A percentile compares a stretch with the other conserved stretches of the same genome.
These are phyloP conservation scores for Limtongia smithiae DNA, from an alignment of 805 yeast species.

Conservation along the genomic window DNA sequence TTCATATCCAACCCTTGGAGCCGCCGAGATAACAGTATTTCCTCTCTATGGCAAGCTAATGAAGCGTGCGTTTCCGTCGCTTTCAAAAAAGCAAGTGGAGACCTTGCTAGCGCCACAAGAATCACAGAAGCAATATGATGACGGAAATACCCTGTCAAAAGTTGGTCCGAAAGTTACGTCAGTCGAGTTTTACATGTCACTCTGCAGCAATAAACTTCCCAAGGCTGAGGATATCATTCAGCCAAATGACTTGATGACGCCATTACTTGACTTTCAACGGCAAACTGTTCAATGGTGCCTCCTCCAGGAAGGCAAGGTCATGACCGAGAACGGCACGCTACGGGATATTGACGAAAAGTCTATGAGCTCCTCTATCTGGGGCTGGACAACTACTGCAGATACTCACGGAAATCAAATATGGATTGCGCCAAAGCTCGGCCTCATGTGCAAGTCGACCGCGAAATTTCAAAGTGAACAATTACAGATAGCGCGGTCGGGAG, in stretches of 20 bases:
- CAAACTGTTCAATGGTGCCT: conserved; percentile 41
- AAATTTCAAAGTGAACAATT: conserved; percentile 25
- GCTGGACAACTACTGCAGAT: conserved; percentile 19
- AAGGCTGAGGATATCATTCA: conserved; percentile 9
- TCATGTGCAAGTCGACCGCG: conserved; percentile 10
- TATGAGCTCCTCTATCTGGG: conserved; percentile 26
- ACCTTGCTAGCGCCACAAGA: conserved; percentile 12
- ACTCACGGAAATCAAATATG: conserved; percentile 8
- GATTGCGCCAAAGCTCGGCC: conserved; percentile 27
- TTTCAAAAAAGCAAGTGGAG: conserved; percentile 6
- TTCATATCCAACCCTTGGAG: conserved; percentile 11
- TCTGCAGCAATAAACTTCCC: conserved; percentile 12
- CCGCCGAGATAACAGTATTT: conserved; percentile 16
- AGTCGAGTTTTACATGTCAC: conserved; percentile 20
- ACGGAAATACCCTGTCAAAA: not conserved
- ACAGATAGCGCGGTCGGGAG: conserved; percentile 12
- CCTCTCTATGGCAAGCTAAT: conserved; percentile 17
- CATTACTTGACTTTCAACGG: conserved; percentile 32
- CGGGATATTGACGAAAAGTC: conserved; percentile 28
- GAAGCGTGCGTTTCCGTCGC: conserved; percentile 17
- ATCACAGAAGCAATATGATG: conserved; percentile 4
- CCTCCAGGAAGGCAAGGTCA: conserved; percentile 37
- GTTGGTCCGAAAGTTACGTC: conserved; percentile 6
- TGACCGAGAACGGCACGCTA: conserved; percentile 14
- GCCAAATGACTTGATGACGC: conserved; percentile 12